phyloP scores from a whole-genome alignment of 768 basidiomycete species.

The Holtermanniella nyarrowii region DNA sequence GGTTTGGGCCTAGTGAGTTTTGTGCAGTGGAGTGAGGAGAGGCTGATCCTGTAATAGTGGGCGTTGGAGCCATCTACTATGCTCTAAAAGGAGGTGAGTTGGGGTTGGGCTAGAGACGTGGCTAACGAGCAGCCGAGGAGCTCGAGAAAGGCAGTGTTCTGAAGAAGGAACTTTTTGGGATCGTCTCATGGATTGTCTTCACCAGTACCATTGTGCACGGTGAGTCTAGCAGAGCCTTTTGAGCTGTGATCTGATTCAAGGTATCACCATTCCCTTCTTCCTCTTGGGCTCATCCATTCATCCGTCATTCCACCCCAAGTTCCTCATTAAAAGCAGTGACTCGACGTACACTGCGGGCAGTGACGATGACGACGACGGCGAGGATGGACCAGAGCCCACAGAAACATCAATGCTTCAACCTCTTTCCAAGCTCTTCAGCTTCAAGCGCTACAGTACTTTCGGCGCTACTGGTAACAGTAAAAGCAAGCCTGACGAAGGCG shows the following conservation, averaged over 20 bases:
- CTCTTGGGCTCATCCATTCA: constrained; percentile 13
- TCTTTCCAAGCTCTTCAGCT: background rate
- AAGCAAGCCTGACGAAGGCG: constrained; percentile 4
- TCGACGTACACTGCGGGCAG: background rate
- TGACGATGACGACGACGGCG: constrained; percentile 2
- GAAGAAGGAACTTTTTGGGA: constrained; percentile 10
- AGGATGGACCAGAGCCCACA: constrained; percentile 1
- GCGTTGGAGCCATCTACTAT: constrained; percentile 18
- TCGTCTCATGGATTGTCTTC: constrained; percentile 17
- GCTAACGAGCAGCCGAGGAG: constrained; percentile 5
- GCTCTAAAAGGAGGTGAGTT: constrained; percentile 7
- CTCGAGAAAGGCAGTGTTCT: constrained; percentile 4
- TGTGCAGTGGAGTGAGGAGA: background rate
- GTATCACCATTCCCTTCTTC: constrained; percentile 13
- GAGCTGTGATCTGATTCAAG: background rate
- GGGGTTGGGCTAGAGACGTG: background rate
- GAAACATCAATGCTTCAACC: constrained; percentile 4
- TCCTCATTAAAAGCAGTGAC: constrained; percentile 4
- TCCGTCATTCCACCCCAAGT: constrained; percentile 12
- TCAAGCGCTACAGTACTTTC: constrained; percentile 5
- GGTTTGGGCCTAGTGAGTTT: constrained; percentile 17
- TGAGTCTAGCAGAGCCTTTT: background rate
- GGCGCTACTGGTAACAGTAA: background rate
- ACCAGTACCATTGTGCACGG: constrained; percentile 18
- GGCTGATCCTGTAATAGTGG: background rate